phyloP scores from a whole-genome alignment of 2,329 filamentous ascomycete genomes.

The Nigrospora osmanthi region DNA sequence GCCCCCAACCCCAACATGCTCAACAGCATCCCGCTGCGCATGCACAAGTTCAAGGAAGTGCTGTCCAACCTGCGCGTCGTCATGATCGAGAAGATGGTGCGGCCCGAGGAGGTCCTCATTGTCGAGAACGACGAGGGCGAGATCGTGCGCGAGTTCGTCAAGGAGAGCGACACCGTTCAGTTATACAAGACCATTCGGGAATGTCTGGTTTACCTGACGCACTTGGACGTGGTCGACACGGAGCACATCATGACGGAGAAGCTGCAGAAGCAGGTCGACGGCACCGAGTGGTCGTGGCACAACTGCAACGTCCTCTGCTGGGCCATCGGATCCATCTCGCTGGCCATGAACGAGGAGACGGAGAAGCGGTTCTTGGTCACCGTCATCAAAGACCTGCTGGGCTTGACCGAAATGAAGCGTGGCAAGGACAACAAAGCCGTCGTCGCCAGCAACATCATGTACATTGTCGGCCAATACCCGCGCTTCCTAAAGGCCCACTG shows the following conservation, averaged over 20 bases:
- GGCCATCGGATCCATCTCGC: slow-evolving; percentile 97
- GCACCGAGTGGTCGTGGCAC: slow-evolving; percentile 96
- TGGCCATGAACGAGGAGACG: slow-evolving; percentile 98
- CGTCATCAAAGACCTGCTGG: slow-evolving; percentile 95
- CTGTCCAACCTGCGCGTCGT: slow-evolving; percentile 89
- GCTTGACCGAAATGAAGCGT: slow-evolving; percentile 97
- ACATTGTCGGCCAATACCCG: slow-evolving; percentile 97
- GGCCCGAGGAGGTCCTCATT: slow-evolving; percentile 93
- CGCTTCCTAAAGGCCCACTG: slow-evolving; percentile 98
- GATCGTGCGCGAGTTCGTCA: slow-evolving; percentile 97
- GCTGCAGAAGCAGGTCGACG: slow-evolving; percentile 88
- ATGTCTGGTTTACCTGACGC: slow-evolving; percentile 93
- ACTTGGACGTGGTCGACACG: slow-evolving; percentile 93
- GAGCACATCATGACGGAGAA: slow-evolving; percentile 99
- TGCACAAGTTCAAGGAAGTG: slow-evolving; percentile 96
- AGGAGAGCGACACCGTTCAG: slow-evolving; percentile 98
- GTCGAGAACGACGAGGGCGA: slow-evolving; percentile 99
- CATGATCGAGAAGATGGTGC: slow-evolving; percentile 99
- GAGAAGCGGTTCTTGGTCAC: slow-evolving; percentile 98
- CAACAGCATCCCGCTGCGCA: slow-evolving; percentile 84
- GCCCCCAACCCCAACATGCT: slow-evolving; percentile 80
- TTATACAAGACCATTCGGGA: slow-evolving; percentile 98
- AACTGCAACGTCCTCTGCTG: slow-evolving; percentile 99
- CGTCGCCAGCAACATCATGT: slow-evolving; percentile 99
- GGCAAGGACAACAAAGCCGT: slow-evolving; percentile 99